Conservation (phyloP, 495 filamentous ascomycete genomes). For the Penicillium paxilli region DNA sequence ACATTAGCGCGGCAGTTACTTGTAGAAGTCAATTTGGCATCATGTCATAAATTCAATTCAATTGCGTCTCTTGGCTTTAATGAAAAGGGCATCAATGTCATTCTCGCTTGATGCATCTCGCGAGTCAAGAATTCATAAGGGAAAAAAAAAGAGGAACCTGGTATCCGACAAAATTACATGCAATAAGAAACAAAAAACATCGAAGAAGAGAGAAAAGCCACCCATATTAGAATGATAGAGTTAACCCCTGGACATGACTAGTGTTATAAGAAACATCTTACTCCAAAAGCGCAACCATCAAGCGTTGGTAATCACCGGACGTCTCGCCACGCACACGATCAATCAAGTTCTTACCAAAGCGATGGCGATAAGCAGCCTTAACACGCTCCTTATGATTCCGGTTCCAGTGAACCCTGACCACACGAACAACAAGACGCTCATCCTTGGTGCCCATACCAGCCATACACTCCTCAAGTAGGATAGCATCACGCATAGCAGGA, state of each 20-base stretch:
- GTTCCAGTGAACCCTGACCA: conserved; percentile 82
- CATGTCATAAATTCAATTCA: too few species aligned
- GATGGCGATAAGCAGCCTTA: conserved; percentile 67
- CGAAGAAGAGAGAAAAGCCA: not conserved
- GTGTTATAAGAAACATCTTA: too few species aligned
- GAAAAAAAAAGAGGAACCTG: not conserved
- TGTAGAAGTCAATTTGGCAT: too few species aligned
- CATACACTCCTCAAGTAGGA: conserved; percentile 81
- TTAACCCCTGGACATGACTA: too few species aligned
- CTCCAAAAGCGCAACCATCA: conserved; percentile 44
- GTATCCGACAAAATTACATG: conserved; percentile 6
- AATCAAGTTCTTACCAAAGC: conserved; percentile 61
- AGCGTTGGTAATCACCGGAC: conserved; percentile 77
- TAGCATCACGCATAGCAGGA: conserved; percentile 78
- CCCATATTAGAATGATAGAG: not conserved
- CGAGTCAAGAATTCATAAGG: too few species aligned
- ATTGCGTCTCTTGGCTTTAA: too few species aligned
- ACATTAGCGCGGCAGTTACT: too few species aligned
- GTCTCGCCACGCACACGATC: conserved; percentile 76
- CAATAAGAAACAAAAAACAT: not conserved
- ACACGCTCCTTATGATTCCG: conserved; percentile 67
- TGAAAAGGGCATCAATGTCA: too few species aligned
- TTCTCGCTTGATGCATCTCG: too few species aligned
- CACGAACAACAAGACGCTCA: conserved; percentile 66
- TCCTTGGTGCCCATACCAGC: conserved; percentile 86